Evolutionary conservation across 371 early-diverging fungal species (phyloP).

Genomic region (Conidiobolus incongruus): DNA sequence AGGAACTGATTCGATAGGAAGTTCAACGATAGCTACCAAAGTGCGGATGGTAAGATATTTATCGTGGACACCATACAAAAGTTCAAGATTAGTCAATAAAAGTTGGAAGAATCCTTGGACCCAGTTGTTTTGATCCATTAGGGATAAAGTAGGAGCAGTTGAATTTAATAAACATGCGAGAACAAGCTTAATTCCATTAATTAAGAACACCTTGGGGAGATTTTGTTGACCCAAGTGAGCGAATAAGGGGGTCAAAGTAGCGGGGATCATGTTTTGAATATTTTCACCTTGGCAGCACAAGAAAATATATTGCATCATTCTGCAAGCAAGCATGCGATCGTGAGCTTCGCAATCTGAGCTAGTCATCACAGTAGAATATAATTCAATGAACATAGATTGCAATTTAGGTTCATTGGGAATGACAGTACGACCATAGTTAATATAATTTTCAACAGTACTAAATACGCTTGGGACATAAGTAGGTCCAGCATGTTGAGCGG

Average conservation of each 20-base stretch:
- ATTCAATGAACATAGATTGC: constrained; percentile 36
- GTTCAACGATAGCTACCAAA: too few species aligned
- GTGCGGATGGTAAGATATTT: constrained; percentile 71
- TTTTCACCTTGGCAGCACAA: constrained; percentile 49
- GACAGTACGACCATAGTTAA: constrained; percentile 54
- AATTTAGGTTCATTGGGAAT: constrained; percentile 29
- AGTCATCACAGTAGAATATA: constrained; percentile 43
- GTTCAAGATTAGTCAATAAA: constrained; percentile 46
- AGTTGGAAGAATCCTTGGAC: constrained; percentile 55
- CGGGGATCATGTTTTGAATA: constrained; percentile 35
- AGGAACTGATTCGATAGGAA: too few species aligned
- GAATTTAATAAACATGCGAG: constrained; percentile 71
- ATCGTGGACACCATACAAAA: constrained; percentile 70
- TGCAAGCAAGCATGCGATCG: constrained; percentile 52
- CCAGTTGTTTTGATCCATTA: constrained; percentile 50
- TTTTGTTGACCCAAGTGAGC: constrained; percentile 27
- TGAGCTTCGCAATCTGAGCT: constrained; percentile 28
- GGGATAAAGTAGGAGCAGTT: constrained; percentile 35
- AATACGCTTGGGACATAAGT: constrained; percentile 67
- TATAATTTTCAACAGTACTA: constrained; percentile 64
- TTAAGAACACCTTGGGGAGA: constrained; percentile 16
- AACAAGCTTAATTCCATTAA: constrained; percentile 21
- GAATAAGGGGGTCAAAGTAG: constrained; percentile 34
- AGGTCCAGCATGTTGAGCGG: constrained; percentile 45
- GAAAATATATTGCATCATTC: constrained; percentile 52